Percentiles rank a stretch among this genome's conserved stretches.
phyloP scores from a whole-genome alignment of 176 grass and related monocot genomes.

The Cymbopogon citratus region DNA sequence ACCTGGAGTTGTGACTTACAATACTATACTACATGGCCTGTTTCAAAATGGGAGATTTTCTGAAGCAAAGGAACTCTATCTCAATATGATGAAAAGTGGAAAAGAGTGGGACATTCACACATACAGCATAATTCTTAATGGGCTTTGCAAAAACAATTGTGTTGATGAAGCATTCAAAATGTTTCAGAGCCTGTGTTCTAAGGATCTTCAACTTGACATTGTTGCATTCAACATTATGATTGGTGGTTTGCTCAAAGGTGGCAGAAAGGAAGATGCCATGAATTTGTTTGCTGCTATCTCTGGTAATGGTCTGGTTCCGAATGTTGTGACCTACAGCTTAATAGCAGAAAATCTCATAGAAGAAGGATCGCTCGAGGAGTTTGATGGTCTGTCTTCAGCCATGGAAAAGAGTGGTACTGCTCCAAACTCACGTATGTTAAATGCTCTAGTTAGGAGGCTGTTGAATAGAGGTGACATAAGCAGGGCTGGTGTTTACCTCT shows the following conservation, averaged over 20 bases:
- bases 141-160: neutral
- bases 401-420: slow-evolving; percentile 5
- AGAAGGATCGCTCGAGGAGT: neutral
- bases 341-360: neutral
- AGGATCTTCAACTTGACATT: neutral
- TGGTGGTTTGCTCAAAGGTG: neutral
- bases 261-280: neutral
- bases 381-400: neutral
- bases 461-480: neutral
- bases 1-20: neutral
- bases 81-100: neutral
- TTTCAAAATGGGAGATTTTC: neutral
- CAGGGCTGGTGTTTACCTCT: neutral
- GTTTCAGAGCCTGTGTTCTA: neutral
- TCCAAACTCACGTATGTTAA: neutral
- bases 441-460: slow-evolving; percentile 4
- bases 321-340: neutral
- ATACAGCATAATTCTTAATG: neutral
- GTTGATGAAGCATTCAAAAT: neutral
- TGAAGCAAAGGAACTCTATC: neutral
- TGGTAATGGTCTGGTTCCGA: neutral
- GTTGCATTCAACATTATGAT: neutral
- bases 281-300: neutral
- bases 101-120: neutral
- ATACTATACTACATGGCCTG: neutral